These are phyloP conservation scores for Fusarium graminum DNA, from an alignment of 2,329 filamentous ascomycete species.

Conservation along the genomic window DNA sequence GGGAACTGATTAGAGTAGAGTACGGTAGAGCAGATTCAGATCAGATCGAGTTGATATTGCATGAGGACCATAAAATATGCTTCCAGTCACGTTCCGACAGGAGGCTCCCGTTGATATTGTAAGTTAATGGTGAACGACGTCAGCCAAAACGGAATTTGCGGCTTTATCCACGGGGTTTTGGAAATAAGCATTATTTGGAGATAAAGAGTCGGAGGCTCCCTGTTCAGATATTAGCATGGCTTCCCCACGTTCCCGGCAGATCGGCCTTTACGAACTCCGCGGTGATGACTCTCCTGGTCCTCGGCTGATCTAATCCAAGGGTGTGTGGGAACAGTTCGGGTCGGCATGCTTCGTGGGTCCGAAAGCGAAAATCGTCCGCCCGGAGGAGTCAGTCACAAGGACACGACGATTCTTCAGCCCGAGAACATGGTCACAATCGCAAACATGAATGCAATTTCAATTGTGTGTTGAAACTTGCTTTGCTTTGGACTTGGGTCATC, in stretches of 20 bases:
- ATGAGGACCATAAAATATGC: not conserved
- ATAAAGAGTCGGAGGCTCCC: constrained; percentile 5
- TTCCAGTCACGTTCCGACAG: constrained; percentile 4
- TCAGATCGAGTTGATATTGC: not conserved
- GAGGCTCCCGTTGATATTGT: not conserved
- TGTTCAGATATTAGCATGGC: not conserved
- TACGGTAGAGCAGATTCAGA: not conserved
- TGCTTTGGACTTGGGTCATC: not conserved
- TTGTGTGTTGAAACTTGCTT: not conserved
- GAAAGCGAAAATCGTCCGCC: constrained; percentile 42
- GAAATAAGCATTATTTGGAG: constrained; percentile 25
- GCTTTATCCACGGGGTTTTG: constrained; percentile 35
- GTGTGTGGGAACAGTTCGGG: constrained; percentile 23
- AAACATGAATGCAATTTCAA: not conserved
- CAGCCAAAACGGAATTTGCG: constrained; percentile 35
- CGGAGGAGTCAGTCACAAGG: constrained; percentile 25
- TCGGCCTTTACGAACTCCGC: constrained; percentile 36
- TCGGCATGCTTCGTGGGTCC: constrained; percentile 33
- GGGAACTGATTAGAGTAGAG: not conserved
- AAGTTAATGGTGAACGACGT: constrained; percentile 13
- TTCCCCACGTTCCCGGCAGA: constrained; percentile 42
- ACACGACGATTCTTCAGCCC: not conserved
- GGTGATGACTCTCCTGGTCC: not conserved
- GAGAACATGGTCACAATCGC: too few relatives aligned
- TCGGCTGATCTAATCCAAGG: constrained; percentile 17